These are phyloP conservation scores for Niebla homalea DNA, from an alignment of 495 filamentous ascomycete species.

Conservation along the genomic window DNA sequence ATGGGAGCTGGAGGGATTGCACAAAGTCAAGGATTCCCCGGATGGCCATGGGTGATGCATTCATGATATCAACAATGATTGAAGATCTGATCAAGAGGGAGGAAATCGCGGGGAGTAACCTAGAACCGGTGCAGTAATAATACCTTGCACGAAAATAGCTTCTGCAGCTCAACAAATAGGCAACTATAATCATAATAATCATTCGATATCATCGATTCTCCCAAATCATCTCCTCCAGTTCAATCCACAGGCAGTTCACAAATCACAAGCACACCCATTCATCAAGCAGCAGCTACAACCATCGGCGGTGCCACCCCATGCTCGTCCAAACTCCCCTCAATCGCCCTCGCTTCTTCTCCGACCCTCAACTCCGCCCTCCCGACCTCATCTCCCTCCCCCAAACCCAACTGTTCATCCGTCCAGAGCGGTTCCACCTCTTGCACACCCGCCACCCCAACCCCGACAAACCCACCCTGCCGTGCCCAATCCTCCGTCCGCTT, in stretches of 20 bases:
- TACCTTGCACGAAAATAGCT: background rate
- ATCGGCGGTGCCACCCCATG: background rate
- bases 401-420: conserved; percentile 73
- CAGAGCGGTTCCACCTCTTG: conserved; percentile 57
- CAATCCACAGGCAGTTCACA: no score
- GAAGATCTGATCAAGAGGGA: no score
- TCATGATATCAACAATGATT: no score
- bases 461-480: conserved; percentile 82
- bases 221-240: no score
- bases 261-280: background rate
- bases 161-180: no score
- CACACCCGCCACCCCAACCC: conserved; percentile 61
- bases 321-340: conserved; percentile 10
- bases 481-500: conserved; percentile 87
- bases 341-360: conserved; percentile 8
- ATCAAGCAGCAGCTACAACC: conserved; percentile 11
- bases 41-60: no score
- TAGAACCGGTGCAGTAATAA: no score
- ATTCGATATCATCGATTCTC: no score
- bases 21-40: no score
- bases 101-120: no score
- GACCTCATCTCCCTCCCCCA: conserved; percentile 31
- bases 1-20: no score
- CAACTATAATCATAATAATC: no score
- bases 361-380: conserved; percentile 7